A percentile compares a stretch with the other conserved stretches of the same genome.
phyloP scores from a whole-genome alignment of 108 stramenopile species.

The Bacterosira constricta region DNA sequence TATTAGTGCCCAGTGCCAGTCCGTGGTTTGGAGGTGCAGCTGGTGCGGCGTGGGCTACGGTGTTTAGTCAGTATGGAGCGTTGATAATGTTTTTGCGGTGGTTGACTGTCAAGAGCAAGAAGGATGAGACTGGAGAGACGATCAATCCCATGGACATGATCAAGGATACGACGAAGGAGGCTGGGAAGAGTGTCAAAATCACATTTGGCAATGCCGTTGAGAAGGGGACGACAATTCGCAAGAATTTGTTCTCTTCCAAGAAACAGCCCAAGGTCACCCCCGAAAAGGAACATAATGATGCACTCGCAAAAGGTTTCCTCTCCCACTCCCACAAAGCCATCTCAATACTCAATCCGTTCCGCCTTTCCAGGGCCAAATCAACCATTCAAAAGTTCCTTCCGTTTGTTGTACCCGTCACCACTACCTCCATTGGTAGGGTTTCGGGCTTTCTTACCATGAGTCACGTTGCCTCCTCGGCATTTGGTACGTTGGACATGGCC shows the following conservation, averaged over 20 bases:
- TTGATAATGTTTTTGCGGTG: conserved; percentile 72
- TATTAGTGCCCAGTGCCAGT: conserved; percentile 57
- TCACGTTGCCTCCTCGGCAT: conserved; percentile 74
- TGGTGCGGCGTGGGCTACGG: conserved; percentile 91
- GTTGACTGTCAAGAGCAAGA: conserved; percentile 32
- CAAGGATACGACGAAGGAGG: no score
- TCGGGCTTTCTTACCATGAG: conserved; percentile 83
- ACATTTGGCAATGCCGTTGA: no score
- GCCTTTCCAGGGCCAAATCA: no score
- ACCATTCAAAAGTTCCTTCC: conserved; percentile 55
- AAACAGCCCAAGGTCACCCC: no score
- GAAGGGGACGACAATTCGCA: no score
- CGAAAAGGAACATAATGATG: conserved; percentile 7
- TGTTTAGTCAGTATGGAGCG: conserved; percentile 81
- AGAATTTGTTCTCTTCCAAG: no score
- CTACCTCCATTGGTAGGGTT: conserved; percentile 76
- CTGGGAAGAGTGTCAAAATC: no score
- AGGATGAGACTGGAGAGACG: neutral
- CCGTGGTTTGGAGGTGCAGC: conserved; percentile 77
- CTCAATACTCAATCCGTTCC: no score
- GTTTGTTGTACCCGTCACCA: conserved; percentile 82
- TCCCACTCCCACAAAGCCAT: conserved; percentile 26
- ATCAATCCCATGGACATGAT: no score
- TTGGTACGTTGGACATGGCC: conserved; percentile 79
- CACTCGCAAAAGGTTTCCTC: conserved; percentile 39